phyloP scores from a whole-genome alignment of 163 green algal genomes.

The Scenedesmus sp. region DNA sequence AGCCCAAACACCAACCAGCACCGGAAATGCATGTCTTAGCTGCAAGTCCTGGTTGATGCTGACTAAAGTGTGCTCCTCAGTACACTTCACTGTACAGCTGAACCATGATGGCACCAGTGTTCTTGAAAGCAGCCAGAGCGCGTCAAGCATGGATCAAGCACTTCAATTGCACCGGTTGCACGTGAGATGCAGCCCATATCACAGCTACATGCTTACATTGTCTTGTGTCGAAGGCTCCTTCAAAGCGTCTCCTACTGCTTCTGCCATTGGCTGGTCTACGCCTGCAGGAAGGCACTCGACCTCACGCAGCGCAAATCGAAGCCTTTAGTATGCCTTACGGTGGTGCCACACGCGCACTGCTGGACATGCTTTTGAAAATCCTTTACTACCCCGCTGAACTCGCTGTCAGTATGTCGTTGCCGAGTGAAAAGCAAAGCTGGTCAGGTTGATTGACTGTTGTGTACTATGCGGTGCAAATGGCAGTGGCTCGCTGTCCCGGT shows the following conservation, averaged over 20 bases:
- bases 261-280: conserved; percentile 36
- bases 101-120: too few relatives aligned
- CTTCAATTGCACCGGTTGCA: background rate
- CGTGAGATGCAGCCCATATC: background rate
- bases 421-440: background rate
- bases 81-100: background rate
- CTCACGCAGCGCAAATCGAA: background rate
- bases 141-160: background rate
- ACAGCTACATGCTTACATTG: background rate
- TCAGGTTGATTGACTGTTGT: background rate
- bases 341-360: background rate
- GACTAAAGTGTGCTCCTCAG: background rate
- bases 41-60: background rate
- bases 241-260: conserved; percentile 1
- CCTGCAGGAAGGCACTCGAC: background rate
- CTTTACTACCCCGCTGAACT: background rate
- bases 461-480: background rate
- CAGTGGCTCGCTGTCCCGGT: background rate
- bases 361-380: background rate
- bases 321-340: background rate
- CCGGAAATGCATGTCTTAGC: background rate
- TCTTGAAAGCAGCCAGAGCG: background rate
- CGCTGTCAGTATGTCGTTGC: background rate
- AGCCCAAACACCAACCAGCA: too few relatives aligned
- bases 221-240: conserved; percentile 12